Base-by-base conservation (phyloP, 768 basidiomycete species). In the Hericium rajendrae region DNA sequence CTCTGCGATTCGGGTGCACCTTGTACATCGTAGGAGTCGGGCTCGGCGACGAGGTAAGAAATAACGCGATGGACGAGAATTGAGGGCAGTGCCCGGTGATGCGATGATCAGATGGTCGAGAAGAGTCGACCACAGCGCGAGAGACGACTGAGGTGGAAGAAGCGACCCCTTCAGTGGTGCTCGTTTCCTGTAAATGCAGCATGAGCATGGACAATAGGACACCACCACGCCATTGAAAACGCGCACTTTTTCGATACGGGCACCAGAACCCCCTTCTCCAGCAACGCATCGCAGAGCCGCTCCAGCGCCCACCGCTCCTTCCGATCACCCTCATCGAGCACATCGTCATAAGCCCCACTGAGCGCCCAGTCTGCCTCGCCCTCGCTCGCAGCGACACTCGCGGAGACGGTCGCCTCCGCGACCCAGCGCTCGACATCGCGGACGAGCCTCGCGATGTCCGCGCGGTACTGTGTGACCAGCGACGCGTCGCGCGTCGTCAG, bases 211-310 rank as follows among this genome's bases (percentile, higher is more conserved):
- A 15, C 16, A 26, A 16, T 49, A 37, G 32, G 12, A 15, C 54
- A 26, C 20, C 51, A 48, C 15, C n/a, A 4, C 56, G 0, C 15
- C 28, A 51, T n/a, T 6, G 41, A 6, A 37, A 18, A 43, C 50
- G 63, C 79, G 60, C 61, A 94, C 95, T 85, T 93, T 72, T 84
- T 89, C 1, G 91, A 86, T 2, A 88, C 62, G 8, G 95, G 94
- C 3, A 97, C 85, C 8, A 97, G 72, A 10, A 75, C 81, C 10
- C 92, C 92, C 59, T 78, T 81, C 57, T 82, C 83, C 51, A 89
- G 62, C 12, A 98, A 71, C 0, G 71, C 78, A 50, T 85, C 81
- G 55, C 83, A 85, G 2, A 98, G 69, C 38, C 71, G 70, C 54
- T 89, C 86, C 46, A 90, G 65, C 6, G 86, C 86, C 79, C 83